These are phyloP conservation scores for Spencermartinsiella europaea DNA, from an alignment of 805 yeast species.

Conservation along the genomic window DNA sequence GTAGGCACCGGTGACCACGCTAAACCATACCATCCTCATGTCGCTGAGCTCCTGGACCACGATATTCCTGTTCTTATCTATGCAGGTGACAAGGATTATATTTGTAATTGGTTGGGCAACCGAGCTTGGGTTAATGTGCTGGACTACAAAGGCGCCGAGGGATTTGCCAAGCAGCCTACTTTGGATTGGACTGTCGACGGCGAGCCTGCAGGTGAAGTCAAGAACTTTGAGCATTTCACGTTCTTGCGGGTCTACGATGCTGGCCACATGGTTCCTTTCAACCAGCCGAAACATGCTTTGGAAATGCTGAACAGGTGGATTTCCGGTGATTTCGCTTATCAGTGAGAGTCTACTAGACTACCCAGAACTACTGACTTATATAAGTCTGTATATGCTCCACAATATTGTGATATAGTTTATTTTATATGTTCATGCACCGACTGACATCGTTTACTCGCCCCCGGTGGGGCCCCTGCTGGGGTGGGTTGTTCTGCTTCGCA, in stretches of 20 bases:
- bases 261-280: slow-evolving; percentile 71
- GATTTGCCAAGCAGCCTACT: slow-evolving; percentile 38
- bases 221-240: slow-evolving; percentile 59
- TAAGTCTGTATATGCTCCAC: too few species aligned
- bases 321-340: slow-evolving; percentile 30
- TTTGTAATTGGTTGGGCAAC: slow-evolving; percentile 87
- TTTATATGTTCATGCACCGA: too few species aligned
- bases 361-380: too few species aligned
- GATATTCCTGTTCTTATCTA: slow-evolving; percentile 70
- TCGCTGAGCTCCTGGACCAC: slow-evolving; percentile 57
- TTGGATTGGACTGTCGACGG: slow-evolving; percentile 35
- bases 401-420: too few species aligned
- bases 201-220: slow-evolving; percentile 58
- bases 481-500: too few species aligned
- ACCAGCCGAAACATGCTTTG: slow-evolving; percentile 70
- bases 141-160: slow-evolving; percentile 50
- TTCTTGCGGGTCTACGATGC: slow-evolving; percentile 79
- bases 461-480: too few species aligned
- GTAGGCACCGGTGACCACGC: slow-evolving; percentile 74
- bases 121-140: slow-evolving; percentile 69
- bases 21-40: slow-evolving; percentile 74
- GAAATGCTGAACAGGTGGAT: slow-evolving; percentile 85
- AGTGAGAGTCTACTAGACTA: neutral
- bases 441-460: too few species aligned
- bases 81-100: slow-evolving; percentile 86